Conservation (phyloP, 2,329 filamentous ascomycete species). For the Hymenoscyphus albidus region DNA sequence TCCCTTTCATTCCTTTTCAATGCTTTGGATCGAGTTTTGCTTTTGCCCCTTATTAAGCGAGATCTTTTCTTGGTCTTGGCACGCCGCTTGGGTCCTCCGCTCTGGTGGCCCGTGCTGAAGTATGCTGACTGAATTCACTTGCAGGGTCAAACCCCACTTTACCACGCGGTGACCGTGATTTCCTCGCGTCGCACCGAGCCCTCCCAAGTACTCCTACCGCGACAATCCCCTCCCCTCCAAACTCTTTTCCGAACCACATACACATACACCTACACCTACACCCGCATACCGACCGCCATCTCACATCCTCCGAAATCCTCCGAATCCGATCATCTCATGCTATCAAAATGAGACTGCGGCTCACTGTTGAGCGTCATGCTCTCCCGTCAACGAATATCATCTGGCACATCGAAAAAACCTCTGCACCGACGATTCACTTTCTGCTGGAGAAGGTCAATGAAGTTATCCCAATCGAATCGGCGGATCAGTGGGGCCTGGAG, state of each 20-base stretch:
- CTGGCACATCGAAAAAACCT: conserved; percentile 59
- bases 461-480: conserved; percentile 74
- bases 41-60: no score
- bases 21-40: no score
- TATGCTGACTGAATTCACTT: not conserved
- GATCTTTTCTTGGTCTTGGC: no score
- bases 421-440: conserved; percentile 63
- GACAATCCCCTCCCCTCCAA: not conserved
- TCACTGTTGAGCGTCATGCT: conserved; percentile 68
- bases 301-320: not conserved
- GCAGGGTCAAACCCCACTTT: not conserved
- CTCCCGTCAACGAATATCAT: conserved; percentile 69
- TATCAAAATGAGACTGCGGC: conserved; percentile 62
- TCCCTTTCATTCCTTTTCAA: no score
- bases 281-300: not conserved
- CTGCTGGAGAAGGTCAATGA: conserved; percentile 77
- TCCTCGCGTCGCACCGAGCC: not conserved
- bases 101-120: no score
- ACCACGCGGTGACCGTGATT: not conserved
- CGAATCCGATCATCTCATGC: not conserved
- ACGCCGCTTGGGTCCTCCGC: no score
- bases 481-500: conserved; percentile 69
- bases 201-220: no score
- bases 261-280: not conserved
- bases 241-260: not conserved